Conservation (phyloP, 1,284 basidiomycete genomes). For the Ceratobasidium sp. region DNA sequence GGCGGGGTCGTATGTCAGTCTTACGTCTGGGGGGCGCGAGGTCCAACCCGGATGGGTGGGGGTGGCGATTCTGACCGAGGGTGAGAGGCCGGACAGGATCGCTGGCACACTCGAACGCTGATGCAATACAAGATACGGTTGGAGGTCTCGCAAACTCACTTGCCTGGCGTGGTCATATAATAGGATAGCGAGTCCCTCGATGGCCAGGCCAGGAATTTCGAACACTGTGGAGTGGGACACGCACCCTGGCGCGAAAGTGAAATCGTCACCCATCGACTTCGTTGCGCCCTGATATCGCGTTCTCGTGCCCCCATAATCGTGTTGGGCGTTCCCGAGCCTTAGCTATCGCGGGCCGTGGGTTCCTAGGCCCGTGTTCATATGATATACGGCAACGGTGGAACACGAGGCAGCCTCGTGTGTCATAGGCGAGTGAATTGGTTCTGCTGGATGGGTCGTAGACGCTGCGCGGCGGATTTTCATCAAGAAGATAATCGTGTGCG, state of each 20-base stretch:
- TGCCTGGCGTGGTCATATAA: background rate
- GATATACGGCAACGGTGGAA: slow-evolving; percentile 31
- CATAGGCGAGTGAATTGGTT: background rate
- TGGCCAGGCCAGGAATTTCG: slow-evolving; percentile 8
- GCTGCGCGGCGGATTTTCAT: background rate
- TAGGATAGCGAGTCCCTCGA: slow-evolving; percentile 2
- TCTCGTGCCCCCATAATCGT: no score
- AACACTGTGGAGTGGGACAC: background rate
- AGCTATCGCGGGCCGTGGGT: background rate
- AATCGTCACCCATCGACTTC: slow-evolving; percentile 11
- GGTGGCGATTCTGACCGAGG: slow-evolving; percentile 3
- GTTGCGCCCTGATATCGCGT: no score
- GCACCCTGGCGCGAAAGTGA: background rate
- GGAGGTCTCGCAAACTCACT: background rate
- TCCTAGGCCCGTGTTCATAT: background rate
- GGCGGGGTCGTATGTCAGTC: slow-evolving; percentile 27
- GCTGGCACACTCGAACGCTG: background rate
- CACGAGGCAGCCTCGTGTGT: slow-evolving; percentile 38
- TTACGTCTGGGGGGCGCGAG: slow-evolving; percentile 35
- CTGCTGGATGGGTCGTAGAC: background rate
- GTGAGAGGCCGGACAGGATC: background rate
- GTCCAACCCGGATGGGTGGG: slow-evolving; percentile 1
- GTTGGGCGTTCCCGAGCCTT: no score
- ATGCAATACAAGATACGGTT: background rate
- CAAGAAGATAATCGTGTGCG: background rate